A percentile compares a stretch with the other conserved stretches of the same genome.
These are phyloP conservation scores for Phytophthora macrochlamydospora DNA, from an alignment of 352 stramenopile genomes.

Conservation along the genomic window DNA sequence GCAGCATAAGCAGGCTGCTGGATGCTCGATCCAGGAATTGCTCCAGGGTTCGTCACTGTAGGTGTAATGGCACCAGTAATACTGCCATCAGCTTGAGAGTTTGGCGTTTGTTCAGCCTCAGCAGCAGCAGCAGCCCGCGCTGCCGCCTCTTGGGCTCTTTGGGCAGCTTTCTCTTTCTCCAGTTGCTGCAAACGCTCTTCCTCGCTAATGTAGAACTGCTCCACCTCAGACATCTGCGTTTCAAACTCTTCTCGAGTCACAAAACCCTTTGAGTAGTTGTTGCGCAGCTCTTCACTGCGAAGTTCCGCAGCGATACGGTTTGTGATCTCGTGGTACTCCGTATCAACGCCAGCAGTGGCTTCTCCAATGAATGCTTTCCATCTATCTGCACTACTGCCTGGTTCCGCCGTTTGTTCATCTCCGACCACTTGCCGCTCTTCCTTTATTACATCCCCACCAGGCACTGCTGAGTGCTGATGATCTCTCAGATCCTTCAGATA, in stretches of 20 bases:
- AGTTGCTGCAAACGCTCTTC: constrained; percentile 39
- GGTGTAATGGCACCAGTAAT: too few species aligned
- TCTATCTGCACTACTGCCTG: constrained; percentile 27
- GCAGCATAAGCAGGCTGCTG: too few species aligned
- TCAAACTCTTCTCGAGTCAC: constrained; percentile 58
- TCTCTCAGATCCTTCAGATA: constrained; percentile 58
- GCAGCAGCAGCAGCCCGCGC: constrained; percentile 2
- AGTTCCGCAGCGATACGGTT: constrained; percentile 57
- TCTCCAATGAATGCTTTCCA: constrained; percentile 75
- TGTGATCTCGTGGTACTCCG: constrained; percentile 51
- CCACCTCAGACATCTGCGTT: constrained; percentile 36
- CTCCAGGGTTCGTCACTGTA: too few species aligned
- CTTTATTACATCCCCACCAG: constrained; percentile 4
- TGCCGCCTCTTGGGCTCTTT: constrained; percentile 20
- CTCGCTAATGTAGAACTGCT: constrained; percentile 38
- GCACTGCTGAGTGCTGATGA: constrained; percentile 34
- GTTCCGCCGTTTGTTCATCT: constrained; percentile 16
- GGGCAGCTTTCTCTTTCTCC: constrained; percentile 17
- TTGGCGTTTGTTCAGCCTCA: too few species aligned
- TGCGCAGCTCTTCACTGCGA: constrained; percentile 40
- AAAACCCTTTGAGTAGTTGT: constrained; percentile 64
- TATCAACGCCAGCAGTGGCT: constrained; percentile 54
- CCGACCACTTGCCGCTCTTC: constrained; percentile 4
- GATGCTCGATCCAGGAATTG: too few species aligned
- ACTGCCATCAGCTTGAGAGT: too few species aligned